Conservation (phyloP, 345 rosid species). For the Populus tremula region DNA sequence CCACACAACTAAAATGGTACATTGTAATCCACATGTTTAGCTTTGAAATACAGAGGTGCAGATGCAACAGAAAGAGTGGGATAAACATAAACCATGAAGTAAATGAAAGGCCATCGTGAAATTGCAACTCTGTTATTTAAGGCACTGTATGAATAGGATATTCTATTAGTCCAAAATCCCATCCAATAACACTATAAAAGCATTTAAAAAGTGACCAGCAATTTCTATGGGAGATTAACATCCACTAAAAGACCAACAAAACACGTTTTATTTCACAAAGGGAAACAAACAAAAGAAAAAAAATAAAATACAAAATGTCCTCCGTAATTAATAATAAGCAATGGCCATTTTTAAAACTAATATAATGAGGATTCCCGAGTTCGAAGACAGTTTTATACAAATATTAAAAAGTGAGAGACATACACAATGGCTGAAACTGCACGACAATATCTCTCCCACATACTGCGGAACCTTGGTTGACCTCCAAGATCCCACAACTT, state of each 20-base stretch:
- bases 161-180: not conserved
- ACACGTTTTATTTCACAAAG: not conserved
- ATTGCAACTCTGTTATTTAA: not conserved
- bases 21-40: not conserved
- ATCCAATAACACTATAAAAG: not conserved
- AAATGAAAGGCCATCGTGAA: not conserved
- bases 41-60: not conserved
- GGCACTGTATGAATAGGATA: not conserved
- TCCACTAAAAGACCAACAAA: not conserved
- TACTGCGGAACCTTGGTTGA: conserved; percentile 51
- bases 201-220: not conserved
- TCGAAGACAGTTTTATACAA: not conserved
- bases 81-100: not conserved
- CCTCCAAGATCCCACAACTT: conserved; percentile 94
- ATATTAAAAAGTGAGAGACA: not conserved
- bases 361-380: not conserved
- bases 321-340: not conserved
- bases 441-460: conserved; percentile 82
- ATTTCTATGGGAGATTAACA: not conserved
- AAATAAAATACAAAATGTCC: not conserved
- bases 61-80: not conserved
- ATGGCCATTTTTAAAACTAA: not conserved
- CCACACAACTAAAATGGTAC: not conserved
- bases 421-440: conserved; percentile 76
- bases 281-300: not conserved